Evolutionary conservation across 176 grass and related monocot genomes (phyloP).

Genomic region (Guadua angustifolia): DNA sequence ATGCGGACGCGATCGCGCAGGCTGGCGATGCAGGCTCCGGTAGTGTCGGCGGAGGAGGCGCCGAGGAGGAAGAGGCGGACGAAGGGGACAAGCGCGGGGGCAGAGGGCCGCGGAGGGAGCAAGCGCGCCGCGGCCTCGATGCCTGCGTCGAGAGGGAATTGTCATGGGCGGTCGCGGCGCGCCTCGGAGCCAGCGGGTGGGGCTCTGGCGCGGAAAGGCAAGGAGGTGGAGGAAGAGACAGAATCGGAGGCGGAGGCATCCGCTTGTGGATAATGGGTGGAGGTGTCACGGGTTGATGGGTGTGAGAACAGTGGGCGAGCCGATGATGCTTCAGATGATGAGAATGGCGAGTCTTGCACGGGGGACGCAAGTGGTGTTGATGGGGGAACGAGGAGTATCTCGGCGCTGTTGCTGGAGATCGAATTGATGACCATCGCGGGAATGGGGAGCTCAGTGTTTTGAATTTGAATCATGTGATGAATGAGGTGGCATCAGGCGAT

Average conservation of each 20-base stretch:
- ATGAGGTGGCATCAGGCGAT: conserved; percentile 17
- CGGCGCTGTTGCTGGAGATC: background rate
- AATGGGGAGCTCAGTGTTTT: background rate
- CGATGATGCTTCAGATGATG: conserved; percentile 26
- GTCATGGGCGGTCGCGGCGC: background rate
- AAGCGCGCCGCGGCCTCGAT: background rate
- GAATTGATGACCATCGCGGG: background rate
- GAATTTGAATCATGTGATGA: conserved; percentile 9
- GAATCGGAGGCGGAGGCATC: background rate
- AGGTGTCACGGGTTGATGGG: conserved; percentile 19
- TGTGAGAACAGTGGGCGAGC: background rate
- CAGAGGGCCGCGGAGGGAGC: background rate
- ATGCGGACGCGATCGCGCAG: conserved; percentile 54
- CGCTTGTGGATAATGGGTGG: conserved; percentile 5
- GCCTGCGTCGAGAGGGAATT: background rate
- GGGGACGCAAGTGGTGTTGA: background rate
- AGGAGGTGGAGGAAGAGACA: background rate
- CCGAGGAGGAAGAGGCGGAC: conserved; percentile 39
- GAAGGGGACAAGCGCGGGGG: conserved; percentile 12
- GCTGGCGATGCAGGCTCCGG: conserved; percentile 25
- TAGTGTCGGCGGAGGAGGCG: background rate
- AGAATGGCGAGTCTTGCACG: background rate
- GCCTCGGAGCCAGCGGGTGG: background rate
- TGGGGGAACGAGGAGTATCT: background rate
- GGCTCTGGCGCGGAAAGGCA: background rate